Evolutionary conservation across 805 yeast species (phyloP).

Genomic region (Ogataea corticis): DNA sequence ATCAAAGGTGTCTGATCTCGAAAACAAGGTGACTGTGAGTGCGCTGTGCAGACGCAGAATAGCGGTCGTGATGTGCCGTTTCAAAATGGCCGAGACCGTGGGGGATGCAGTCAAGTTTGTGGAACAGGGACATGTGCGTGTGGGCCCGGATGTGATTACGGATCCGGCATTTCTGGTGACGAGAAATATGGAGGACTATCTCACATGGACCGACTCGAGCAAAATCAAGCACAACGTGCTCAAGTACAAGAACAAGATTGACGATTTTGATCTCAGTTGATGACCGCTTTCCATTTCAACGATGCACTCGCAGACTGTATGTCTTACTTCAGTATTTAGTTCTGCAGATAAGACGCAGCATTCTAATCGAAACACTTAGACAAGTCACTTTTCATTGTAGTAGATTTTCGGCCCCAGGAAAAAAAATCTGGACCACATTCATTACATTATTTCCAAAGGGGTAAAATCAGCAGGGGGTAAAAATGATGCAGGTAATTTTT

Average conservation of each 20-base stretch:
- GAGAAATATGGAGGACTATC: conserved; percentile 90
- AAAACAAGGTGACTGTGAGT: conserved; percentile 88
- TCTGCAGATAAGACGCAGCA: too few species aligned
- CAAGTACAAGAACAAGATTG: conserved; percentile 77
- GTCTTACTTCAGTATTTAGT: too few species aligned
- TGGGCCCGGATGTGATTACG: conserved; percentile 93
- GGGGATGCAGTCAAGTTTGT: conserved; percentile 87
- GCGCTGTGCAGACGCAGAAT: conserved; percentile 90
- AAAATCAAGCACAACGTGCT: conserved; percentile 89
- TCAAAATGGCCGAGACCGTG: conserved; percentile 90
- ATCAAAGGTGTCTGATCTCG: conserved; percentile 88
- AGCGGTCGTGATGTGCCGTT: conserved; percentile 91
- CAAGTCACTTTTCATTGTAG: not conserved
- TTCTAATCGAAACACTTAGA: too few species aligned
- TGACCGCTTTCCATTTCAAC: not conserved
- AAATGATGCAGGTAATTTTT: not conserved
- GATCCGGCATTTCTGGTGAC: conserved; percentile 96
- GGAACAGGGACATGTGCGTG: conserved; percentile 97
- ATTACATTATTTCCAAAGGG: conserved; percentile 3
- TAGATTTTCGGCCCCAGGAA: not conserved
- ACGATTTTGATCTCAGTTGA: conserved; percentile 54
- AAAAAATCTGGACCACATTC: not conserved
- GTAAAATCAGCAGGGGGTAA: conserved; percentile 2
- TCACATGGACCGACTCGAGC: conserved; percentile 96
- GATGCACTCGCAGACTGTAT: too few species aligned